Conservation (phyloP, 768 basidiomycete genomes). For the Tulasnella sp. region DNA sequence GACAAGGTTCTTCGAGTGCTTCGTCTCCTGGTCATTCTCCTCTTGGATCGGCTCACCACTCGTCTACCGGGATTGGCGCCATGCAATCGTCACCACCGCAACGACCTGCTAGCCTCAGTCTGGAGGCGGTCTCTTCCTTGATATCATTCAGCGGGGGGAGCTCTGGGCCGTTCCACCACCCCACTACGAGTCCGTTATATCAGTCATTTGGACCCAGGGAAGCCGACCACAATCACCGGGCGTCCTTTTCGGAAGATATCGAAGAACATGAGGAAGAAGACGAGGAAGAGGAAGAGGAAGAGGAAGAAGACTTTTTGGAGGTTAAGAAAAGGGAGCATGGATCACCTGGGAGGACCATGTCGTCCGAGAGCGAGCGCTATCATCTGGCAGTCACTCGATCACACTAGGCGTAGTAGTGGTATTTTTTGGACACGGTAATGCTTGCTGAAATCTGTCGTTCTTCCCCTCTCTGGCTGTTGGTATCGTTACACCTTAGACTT, state of each 20-base stretch:
- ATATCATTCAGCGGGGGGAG: background rate
- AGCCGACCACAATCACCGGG: background rate
- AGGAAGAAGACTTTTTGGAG: constrained; percentile 14
- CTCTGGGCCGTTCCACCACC: constrained; percentile 2
- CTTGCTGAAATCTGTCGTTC: too few relatives aligned
- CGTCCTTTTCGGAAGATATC: background rate
- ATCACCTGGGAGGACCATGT: background rate
- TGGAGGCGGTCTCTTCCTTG: background rate
- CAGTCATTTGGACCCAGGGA: constrained; percentile 3
- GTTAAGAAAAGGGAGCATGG: constrained; percentile 7
- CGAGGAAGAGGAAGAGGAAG: constrained; percentile 9
- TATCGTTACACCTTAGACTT: too few relatives aligned
- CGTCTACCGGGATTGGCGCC: background rate
- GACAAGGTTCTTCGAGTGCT: constrained; percentile 8
- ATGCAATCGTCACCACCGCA: constrained; percentile 9
- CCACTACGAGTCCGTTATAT: background rate
- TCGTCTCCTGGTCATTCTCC: constrained; percentile 9
- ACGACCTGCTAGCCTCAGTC: constrained; percentile 1
- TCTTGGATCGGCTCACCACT: constrained; percentile 4
- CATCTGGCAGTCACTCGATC: too few relatives aligned
- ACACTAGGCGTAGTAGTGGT: too few relatives aligned
- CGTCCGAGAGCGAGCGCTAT: background rate
- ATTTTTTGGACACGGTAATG: too few relatives aligned
- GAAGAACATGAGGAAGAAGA: constrained; percentile 9
- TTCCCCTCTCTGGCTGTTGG: too few relatives aligned